phyloP scores from a whole-genome alignment of 805 yeast genomes.

The Kurtzmaniella fragi region DNA sequence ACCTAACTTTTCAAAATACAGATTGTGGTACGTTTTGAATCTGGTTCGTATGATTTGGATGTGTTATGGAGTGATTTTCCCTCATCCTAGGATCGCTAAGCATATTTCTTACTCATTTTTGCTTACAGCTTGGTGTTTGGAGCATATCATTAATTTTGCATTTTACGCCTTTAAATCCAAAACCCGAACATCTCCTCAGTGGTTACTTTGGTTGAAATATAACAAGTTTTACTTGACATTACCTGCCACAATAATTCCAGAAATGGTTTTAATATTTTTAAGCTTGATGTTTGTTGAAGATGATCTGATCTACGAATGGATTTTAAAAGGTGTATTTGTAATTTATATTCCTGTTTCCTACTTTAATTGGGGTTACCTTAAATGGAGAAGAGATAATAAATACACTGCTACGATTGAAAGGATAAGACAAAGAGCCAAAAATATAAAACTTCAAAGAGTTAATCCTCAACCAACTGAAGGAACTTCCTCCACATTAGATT shows the following conservation, averaged over 20 bases:
- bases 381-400: slow-evolving; percentile 12
- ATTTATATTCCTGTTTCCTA: slow-evolving; percentile 33
- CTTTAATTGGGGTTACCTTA: slow-evolving; percentile 28
- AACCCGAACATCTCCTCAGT: slow-evolving; percentile 29
- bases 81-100: slow-evolving; percentile 37
- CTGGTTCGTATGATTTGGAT: slow-evolving; percentile 31
- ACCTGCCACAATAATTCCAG: slow-evolving; percentile 28
- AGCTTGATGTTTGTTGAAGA: slow-evolving; percentile 28
- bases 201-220: slow-evolving; percentile 33
- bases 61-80: slow-evolving; percentile 37
- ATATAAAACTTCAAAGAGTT: too few relatives aligned
- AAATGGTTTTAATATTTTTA: slow-evolving; percentile 30
- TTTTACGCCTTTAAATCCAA: slow-evolving; percentile 33
- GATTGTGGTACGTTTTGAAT: slow-evolving; percentile 25
- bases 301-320: slow-evolving; percentile 18
- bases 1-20: slow-evolving; percentile 1
- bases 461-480: too few relatives aligned
- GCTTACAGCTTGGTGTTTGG: slow-evolving; percentile 32
- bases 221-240: slow-evolving; percentile 28
- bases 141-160: slow-evolving; percentile 25
- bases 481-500: too few relatives aligned
- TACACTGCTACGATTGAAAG: slow-evolving; percentile 18
- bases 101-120: slow-evolving; percentile 37
- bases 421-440: slow-evolving; percentile 8
- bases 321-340: slow-evolving; percentile 21